Percentiles rank a stretch among this genome's conserved stretches.
These are phyloP conservation scores for Blastobotrys petasosporus DNA, from an alignment of 1,139 yeast species.

Conservation along the genomic window DNA sequence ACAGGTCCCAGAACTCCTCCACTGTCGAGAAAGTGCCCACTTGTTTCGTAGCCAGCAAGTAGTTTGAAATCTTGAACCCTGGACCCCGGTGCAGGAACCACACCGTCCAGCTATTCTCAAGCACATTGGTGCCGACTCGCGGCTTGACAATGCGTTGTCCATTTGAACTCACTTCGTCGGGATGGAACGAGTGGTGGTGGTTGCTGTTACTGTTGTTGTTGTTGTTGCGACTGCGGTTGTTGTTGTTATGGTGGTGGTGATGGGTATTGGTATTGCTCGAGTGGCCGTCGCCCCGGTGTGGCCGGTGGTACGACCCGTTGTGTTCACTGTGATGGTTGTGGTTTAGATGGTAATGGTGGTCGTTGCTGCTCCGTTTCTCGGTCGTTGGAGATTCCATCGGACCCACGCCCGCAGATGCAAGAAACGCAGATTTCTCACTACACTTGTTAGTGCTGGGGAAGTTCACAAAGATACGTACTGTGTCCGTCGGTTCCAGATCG, in stretches of 20 bases:
- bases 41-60: conserved; percentile 33
- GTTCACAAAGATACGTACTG: conserved; percentile 20
- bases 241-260: conserved; percentile 4
- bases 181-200: neutral
- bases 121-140: conserved; percentile 18
- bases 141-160: conserved; percentile 20
- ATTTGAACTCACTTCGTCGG: conserved; percentile 12
- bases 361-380: neutral
- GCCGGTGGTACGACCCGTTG: neutral
- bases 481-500: conserved; percentile 27
- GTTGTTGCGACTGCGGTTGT: neutral
- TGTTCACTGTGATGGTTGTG: conserved; percentile 1
- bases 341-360: neutral
- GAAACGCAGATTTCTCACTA: conserved; percentile 25
- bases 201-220: neutral
- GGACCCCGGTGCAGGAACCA: conserved; percentile 37
- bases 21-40: conserved; percentile 38
- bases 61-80: conserved; percentile 32
- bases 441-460: conserved; percentile 8
- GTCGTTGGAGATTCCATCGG: neutral
- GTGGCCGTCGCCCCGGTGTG: conserved; percentile 2
- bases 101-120: conserved; percentile 30
- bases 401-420: conserved; percentile 24
- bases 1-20: conserved; percentile 58
- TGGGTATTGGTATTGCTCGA: neutral